A percentile compares a stretch with the other conserved stretches of the same genome.
Conservation (phyloP, 2,329 filamentous ascomycete genomes). For the Diaporthe amygdali region DNA sequence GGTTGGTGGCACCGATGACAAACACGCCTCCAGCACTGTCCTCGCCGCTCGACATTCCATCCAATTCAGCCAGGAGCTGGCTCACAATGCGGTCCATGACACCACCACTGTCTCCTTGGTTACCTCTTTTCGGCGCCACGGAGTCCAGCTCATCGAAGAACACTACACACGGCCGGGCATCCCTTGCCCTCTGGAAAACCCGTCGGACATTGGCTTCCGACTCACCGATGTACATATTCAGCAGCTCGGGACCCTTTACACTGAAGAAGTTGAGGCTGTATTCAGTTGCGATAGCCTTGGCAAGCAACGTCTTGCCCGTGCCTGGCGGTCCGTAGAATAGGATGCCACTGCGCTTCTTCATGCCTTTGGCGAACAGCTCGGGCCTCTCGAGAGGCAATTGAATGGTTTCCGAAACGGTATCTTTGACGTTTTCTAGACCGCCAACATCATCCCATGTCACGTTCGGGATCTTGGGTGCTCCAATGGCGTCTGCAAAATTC, state of each 20-base stretch:
- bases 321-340: constrained; percentile 91
- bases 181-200: constrained; percentile 85
- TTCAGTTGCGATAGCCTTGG: constrained; percentile 91
- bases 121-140: constrained; percentile 93
- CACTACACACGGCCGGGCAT: constrained; percentile 86
- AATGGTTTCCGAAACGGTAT: constrained; percentile 96
- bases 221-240: constrained; percentile 97
- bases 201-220: constrained; percentile 90
- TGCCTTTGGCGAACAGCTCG: constrained; percentile 93
- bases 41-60: constrained; percentile 95
- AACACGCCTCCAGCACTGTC: constrained; percentile 85
- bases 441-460: constrained; percentile 97
- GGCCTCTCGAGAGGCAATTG: constrained; percentile 90
- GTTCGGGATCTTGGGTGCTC: constrained; percentile 96
- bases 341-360: constrained; percentile 97
- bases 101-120: constrained; percentile 95
- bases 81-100: constrained; percentile 98
- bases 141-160: constrained; percentile 95
- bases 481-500: constrained; percentile 97
- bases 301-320: constrained; percentile 90
- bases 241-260: constrained; percentile 87
- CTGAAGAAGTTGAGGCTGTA: constrained; percentile 95
- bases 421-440: constrained; percentile 91
- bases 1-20: constrained; percentile 94
- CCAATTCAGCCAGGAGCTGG: constrained; percentile 90